Conservation (phyloP, 2,329 filamentous ascomycete species). For the Dryadomyces sulphureus region DNA sequence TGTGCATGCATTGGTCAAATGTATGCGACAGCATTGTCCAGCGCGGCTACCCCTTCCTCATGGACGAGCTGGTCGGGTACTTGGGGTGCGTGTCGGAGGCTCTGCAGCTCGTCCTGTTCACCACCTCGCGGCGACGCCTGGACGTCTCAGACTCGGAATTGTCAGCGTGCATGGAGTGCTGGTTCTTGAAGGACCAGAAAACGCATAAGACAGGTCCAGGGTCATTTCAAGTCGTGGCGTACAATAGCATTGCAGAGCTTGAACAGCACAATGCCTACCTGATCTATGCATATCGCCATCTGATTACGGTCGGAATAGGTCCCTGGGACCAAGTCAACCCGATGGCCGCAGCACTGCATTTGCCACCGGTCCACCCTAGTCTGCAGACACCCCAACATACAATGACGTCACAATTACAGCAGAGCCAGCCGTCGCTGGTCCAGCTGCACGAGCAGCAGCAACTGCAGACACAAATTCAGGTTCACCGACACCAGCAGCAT, state of each 20-base stretch:
- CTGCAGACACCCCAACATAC: not conserved
- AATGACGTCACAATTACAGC: not conserved
- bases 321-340: no score
- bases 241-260: not conserved
- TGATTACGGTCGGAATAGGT: no score
- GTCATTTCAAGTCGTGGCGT: not conserved
- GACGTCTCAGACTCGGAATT: constrained; percentile 11
- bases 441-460: constrained; percentile 1
- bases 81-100: constrained; percentile 16
- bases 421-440: no score
- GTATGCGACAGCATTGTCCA: constrained; percentile 13
- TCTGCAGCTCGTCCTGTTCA: constrained; percentile 18
- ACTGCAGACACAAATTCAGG: constrained; percentile 4
- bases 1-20: constrained; percentile 25
- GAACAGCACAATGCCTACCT: not conserved
- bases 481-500: not conserved
- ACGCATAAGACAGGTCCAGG: not conserved
- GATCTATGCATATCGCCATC: not conserved
- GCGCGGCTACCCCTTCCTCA: constrained; percentile 17
- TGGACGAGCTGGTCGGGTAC: constrained; percentile 18
- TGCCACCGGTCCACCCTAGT: constrained; percentile 2
- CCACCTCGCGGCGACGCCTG: constrained; percentile 14
- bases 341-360: no score
- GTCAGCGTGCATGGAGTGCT: constrained; percentile 10
- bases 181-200: constrained; percentile 14